Conservation (phyloP, 208 protist species). For the Naegleria lovaniensis region DNA sequence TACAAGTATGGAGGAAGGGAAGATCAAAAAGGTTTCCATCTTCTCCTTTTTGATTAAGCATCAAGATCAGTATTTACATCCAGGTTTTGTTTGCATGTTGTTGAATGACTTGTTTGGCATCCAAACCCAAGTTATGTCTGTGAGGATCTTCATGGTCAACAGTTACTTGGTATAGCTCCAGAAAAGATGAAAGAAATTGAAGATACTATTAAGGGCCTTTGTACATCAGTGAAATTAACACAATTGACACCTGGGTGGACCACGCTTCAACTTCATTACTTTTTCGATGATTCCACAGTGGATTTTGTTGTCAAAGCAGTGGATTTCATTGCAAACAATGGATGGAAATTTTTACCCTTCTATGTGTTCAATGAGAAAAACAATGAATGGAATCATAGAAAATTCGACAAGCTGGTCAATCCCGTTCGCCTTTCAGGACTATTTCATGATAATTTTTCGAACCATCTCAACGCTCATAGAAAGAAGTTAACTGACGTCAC, state of each 20-base stretch:
- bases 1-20: too few relatives aligned
- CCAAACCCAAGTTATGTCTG: constrained; percentile 59
- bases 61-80: constrained; percentile 53
- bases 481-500: constrained; percentile 43
- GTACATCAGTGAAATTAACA: too few relatives aligned
- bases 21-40: constrained; percentile 35
- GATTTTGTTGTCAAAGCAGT: constrained; percentile 52
- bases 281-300: constrained; percentile 40
- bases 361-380: constrained; percentile 49
- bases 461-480: too few relatives aligned
- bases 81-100: constrained; percentile 59
- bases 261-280: constrained; percentile 50
- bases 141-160: not conserved
- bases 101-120: constrained; percentile 77
- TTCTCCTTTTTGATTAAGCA: constrained; percentile 43
- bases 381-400: not conserved
- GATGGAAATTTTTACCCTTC: constrained; percentile 52
- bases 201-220: too few relatives aligned
- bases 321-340: constrained; percentile 53
- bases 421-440: too few relatives aligned
- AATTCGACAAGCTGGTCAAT: not conserved
- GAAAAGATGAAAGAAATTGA: too few relatives aligned
- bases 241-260: constrained; percentile 48
- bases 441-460: too few relatives aligned
- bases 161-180: not conserved